phyloP scores from a whole-genome alignment of 1,284 basidiomycete genomes.

The Exobasidium cylindrosporum region DNA sequence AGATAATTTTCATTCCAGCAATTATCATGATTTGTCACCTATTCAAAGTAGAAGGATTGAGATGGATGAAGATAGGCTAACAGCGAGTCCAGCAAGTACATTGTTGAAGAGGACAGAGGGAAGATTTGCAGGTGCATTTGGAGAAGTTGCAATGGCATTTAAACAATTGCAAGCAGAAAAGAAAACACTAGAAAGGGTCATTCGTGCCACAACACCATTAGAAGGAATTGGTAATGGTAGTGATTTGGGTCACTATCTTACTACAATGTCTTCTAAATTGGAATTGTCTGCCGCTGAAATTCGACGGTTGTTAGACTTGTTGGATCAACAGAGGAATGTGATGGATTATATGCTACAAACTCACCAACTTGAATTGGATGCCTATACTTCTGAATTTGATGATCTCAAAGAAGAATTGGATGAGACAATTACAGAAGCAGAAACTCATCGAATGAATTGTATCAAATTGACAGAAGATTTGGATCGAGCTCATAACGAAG shows the following conservation, averaged over 20 bases:
- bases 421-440: constrained; percentile 17
- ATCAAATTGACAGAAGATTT: constrained; percentile 28
- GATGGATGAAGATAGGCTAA: constrained; percentile 29
- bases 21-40: constrained; percentile 5
- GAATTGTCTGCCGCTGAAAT: constrained; percentile 35
- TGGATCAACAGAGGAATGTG: constrained; percentile 43
- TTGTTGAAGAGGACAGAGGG: constrained; percentile 33
- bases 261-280: constrained; percentile 31
- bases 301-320: constrained; percentile 37
- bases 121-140: constrained; percentile 39
- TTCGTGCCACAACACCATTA: constrained; percentile 43
- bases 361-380: constrained; percentile 35
- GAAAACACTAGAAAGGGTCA: constrained; percentile 33
- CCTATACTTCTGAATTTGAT: constrained; percentile 34
- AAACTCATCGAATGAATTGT: constrained; percentile 18
- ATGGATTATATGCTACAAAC: constrained; percentile 49
- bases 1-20: neutral
- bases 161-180: constrained; percentile 47
- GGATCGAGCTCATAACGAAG: constrained; percentile 24
- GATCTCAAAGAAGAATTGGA: constrained; percentile 28
- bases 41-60: constrained; percentile 26
- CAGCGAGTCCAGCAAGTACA: constrained; percentile 19
- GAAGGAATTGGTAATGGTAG: constrained; percentile 24
- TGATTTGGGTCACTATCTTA: constrained; percentile 29
- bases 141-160: constrained; percentile 38